These are phyloP conservation scores for Penicillium odoratum DNA, from an alignment of 495 filamentous ascomycete genomes.

Conservation along the genomic window DNA sequence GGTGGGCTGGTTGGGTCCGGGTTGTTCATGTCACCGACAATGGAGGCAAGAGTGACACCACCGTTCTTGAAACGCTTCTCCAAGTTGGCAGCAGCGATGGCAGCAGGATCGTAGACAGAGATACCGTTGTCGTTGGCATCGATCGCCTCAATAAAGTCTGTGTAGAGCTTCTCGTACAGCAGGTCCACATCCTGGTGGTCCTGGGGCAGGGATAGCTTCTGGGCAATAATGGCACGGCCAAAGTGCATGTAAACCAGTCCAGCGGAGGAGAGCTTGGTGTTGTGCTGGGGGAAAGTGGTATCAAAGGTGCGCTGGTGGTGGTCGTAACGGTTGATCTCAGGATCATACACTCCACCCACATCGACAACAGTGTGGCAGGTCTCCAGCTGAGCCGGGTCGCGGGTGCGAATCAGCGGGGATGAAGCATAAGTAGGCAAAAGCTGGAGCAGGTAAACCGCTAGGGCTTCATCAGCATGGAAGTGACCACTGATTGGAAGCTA, in stretches of 20 bases:
- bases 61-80: slow-evolving; percentile 78
- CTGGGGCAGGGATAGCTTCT: slow-evolving; percentile 59
- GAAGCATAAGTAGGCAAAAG: slow-evolving; percentile 76
- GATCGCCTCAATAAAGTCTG: slow-evolving; percentile 89
- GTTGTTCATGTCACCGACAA: slow-evolving; percentile 82
- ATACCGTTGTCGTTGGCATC: slow-evolving; percentile 98
- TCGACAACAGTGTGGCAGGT: slow-evolving; percentile 94
- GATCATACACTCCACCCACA: slow-evolving; percentile 87
- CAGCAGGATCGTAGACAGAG: slow-evolving; percentile 68
- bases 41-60: slow-evolving; percentile 77
- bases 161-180: slow-evolving; percentile 87
- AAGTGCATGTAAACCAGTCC: slow-evolving; percentile 97
- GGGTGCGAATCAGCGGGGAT: slow-evolving; percentile 79
- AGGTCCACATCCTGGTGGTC: slow-evolving; percentile 67
- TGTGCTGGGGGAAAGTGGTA: slow-evolving; percentile 72
- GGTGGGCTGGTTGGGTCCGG: slow-evolving; percentile 37
- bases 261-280: slow-evolving; percentile 88
- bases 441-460: slow-evolving; percentile 95
- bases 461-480: slow-evolving; percentile 98
- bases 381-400: slow-evolving; percentile 74
- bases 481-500: slow-evolving; percentile 60
- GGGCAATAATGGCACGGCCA: slow-evolving; percentile 75
- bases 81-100: slow-evolving; percentile 61
- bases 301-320: slow-evolving; percentile 94
- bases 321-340: slow-evolving; percentile 76